phyloP scores from a whole-genome alignment of 441 rosid species.

The Populus hybrid region DNA sequence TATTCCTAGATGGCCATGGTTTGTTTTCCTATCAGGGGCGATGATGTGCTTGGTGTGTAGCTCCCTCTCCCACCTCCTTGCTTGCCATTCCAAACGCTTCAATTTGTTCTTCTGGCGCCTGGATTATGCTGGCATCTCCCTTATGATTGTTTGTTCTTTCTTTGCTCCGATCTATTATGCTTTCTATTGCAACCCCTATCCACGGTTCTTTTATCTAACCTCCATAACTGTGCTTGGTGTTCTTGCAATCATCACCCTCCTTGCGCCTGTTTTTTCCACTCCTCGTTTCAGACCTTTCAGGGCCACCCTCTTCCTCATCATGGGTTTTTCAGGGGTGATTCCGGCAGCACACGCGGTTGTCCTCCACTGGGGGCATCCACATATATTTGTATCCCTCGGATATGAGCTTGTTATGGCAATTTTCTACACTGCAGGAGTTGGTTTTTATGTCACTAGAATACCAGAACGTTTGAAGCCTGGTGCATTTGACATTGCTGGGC shows the following conservation, averaged over 20 bases:
- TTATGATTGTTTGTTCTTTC: slow-evolving; percentile 84
- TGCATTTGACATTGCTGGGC: no score
- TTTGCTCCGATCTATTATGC: slow-evolving; percentile 80
- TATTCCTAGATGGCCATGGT: slow-evolving; percentile 89
- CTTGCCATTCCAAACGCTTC: slow-evolving; percentile 77
- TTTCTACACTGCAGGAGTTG: slow-evolving; percentile 57
- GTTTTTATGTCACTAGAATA: slow-evolving; percentile 58
- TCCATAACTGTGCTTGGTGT: slow-evolving; percentile 3
- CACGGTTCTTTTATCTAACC: no score
- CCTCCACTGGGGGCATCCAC: slow-evolving; percentile 64
- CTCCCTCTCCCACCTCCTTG: slow-evolving; percentile 87
- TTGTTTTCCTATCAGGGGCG: slow-evolving; percentile 70
- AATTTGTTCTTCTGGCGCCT: slow-evolving; percentile 93
- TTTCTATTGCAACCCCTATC: slow-evolving; percentile 28
- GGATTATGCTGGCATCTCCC: slow-evolving; percentile 89
- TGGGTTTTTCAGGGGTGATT: slow-evolving; percentile 79
- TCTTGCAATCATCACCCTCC: slow-evolving; percentile 69
- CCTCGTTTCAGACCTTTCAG: slow-evolving; percentile 59
- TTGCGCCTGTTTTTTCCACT: slow-evolving; percentile 59
- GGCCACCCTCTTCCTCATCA: slow-evolving; percentile 64
- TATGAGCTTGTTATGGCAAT: slow-evolving; percentile 64
- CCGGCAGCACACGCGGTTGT: slow-evolving; percentile 69
- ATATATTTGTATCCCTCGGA: slow-evolving; percentile 45
- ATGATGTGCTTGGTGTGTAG: slow-evolving; percentile 86
- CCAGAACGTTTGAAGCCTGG: slow-evolving; percentile 81